Evolutionary conservation across 2,329 filamentous ascomycete species (phyloP).

Genomic region (Ophiostoma ulmi): DNA sequence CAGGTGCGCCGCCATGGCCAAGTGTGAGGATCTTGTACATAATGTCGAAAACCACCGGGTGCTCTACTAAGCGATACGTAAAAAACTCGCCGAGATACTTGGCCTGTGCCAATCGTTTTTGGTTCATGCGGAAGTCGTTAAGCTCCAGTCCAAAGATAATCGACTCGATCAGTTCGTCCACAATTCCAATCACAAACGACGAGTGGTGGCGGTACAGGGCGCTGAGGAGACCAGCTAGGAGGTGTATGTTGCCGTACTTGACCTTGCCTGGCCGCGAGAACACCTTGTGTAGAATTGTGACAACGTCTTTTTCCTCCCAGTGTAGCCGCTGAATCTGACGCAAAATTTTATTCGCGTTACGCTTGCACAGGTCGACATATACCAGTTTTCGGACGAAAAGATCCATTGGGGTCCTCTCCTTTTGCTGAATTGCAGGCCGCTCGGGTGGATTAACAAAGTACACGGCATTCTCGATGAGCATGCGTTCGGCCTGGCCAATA

Average conservation of each 20-base stretch:
- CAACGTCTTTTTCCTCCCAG: conserved; percentile 87
- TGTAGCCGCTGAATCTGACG: conserved; percentile 94
- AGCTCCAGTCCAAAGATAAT: conserved; percentile 84
- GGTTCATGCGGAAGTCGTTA: conserved; percentile 97
- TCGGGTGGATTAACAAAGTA: conserved; percentile 97
- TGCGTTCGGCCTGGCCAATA: conserved; percentile 89
- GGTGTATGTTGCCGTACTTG: conserved; percentile 93
- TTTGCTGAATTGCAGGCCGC: conserved; percentile 89
- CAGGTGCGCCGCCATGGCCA: conserved; percentile 79
- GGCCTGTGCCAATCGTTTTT: conserved; percentile 87
- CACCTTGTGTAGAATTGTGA: conserved; percentile 64
- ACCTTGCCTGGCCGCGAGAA: conserved; percentile 96
- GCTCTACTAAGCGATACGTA: conserved; percentile 95
- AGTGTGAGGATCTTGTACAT: conserved; percentile 93
- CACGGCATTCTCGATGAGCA: conserved; percentile 96
- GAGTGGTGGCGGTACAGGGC: conserved; percentile 89
- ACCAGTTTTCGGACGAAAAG: conserved; percentile 88
- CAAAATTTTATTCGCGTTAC: conserved; percentile 86
- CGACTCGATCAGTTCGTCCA: conserved; percentile 86
- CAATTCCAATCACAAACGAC: conserved; percentile 81
- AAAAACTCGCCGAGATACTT: conserved; percentile 96
- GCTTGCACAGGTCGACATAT: conserved; percentile 89
- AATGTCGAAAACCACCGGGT: conserved; percentile 89
- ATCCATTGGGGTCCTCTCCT: conserved; percentile 89
- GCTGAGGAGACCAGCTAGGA: conserved; percentile 82